phyloP scores from a whole-genome alignment of 2,329 filamentous ascomycete species.

The Hortaea werneckii region DNA sequence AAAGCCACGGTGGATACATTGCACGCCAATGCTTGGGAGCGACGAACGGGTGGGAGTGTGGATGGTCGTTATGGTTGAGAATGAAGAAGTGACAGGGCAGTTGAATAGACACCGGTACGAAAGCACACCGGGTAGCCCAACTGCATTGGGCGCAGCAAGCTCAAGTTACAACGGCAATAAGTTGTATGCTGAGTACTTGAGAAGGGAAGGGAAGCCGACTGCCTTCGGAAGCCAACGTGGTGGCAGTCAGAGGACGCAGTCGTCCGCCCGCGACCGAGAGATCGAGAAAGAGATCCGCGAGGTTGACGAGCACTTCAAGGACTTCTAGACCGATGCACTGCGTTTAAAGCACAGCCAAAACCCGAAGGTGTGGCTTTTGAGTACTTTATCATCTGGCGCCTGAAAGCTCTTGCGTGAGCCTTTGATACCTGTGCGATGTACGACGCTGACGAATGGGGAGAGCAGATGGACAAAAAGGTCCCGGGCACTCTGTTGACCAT shows the following conservation, averaged over 20 bases:
- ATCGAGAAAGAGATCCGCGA: conserved; percentile 9
- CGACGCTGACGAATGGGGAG: no score
- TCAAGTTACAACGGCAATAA: conserved; percentile 19
- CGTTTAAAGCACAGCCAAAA: background rate
- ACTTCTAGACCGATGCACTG: conserved; percentile 14
- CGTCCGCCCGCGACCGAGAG: conserved; percentile 5
- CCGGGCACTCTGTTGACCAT: no score
- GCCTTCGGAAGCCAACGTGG: background rate
- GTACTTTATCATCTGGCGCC: background rate
- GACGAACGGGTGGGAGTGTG: conserved; percentile 37
- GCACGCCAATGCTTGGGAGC: conserved; percentile 33
- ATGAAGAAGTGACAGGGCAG: conserved; percentile 19
- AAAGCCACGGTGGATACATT: conserved; percentile 34
- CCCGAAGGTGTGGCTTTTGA: background rate
- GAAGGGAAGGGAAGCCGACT: conserved; percentile 17
- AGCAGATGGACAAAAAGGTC: no score
- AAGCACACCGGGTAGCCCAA: conserved; percentile 1
- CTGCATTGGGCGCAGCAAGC: conserved; percentile 6
- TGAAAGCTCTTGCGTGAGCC: no score
- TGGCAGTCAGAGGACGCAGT: conserved; percentile 1
- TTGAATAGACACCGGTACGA: conserved; percentile 3
- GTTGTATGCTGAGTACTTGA: conserved; percentile 28
- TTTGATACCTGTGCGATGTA: no score
- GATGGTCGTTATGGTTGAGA: conserved; percentile 38
- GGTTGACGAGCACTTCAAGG: conserved; percentile 19